Base-by-base conservation (phyloP, 2,329 filamentous ascomycete species). In the Neopestalotiopsis sp. region DNA sequence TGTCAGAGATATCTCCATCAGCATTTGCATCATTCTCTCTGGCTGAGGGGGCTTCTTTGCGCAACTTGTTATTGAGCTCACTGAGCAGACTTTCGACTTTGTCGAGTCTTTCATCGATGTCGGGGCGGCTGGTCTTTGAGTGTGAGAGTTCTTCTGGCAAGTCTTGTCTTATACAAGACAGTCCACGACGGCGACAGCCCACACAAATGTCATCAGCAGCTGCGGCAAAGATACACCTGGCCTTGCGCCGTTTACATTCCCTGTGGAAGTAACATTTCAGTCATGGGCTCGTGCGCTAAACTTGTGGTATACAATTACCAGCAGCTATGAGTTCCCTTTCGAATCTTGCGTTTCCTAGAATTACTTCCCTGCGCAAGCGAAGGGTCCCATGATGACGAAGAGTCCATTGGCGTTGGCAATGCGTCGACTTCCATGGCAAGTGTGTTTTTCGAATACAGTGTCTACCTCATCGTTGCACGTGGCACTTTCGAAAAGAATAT, bases 51-150 rank as follows among this genome's bases (percentile, higher is more conserved):
- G 24, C 12, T 10, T 20, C 56, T 4, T 60, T 6, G 34, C 57
- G 28, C 4, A 66, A 42, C 24, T 28, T 20, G 4, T 30, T 28
- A 10, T 14, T 28, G 24, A 66, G 38, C 4, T 59, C 24, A 9
- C 38, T 45, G n/a, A 66, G 45, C 6, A 66, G 30, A 9, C 56
- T 59, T 24, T 66, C 65, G 13, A 66, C 65, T 5, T 28, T 59
- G 14, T 56, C 65, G 17, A 66, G 10, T 6, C 65, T 38, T 10
- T 66, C 65, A 20, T 38, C 65, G 28, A 66, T 58, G 24, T 66
- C 42, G 10, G 32, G 28, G 3, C 57, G 57, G 32, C 10, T 60
- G 14, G 57, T 4, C 57, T 38, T 60, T 2, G 57, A 14, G 14
- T n/a, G 17, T 1, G 28, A 10, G 4, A 38, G 57, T 17, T 30